Evolutionary conservation across 1,139 yeast species (phyloP).

Genomic region (Protomyces lactucae-debilis): DNA sequence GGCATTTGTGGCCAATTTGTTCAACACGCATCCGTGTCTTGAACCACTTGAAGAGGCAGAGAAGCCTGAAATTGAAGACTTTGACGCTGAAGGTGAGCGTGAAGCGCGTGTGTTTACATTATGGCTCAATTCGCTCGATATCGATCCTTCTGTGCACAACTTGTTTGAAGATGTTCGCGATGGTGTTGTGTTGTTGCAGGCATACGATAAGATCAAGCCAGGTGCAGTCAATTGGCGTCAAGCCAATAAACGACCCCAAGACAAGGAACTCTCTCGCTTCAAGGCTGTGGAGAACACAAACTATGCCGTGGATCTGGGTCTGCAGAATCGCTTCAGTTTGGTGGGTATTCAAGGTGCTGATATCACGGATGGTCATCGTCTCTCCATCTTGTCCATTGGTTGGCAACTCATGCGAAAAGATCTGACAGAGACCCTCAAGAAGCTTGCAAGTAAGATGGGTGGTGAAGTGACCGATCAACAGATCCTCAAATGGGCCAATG

Average conservation of each 20-base stretch:
- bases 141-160: slow-evolving; percentile 87
- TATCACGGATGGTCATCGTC: slow-evolving; percentile 86
- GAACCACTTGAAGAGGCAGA: slow-evolving; percentile 93
- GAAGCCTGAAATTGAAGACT: slow-evolving; percentile 73
- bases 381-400: slow-evolving; percentile 87
- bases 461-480: slow-evolving; percentile 74
- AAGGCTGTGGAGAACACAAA: slow-evolving; percentile 94
- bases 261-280: slow-evolving; percentile 72
- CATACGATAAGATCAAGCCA: slow-evolving; percentile 92
- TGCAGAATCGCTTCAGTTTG: slow-evolving; percentile 81
- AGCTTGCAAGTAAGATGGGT: slow-evolving; percentile 61
- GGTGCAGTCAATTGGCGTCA: slow-evolving; percentile 78
- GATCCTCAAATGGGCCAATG: slow-evolving; percentile 90
- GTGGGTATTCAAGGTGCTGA: slow-evolving; percentile 99
- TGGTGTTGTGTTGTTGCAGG: slow-evolving; percentile 82
- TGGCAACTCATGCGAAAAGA: slow-evolving; percentile 99
- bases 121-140: slow-evolving; percentile 95
- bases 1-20: slow-evolving; percentile 94
- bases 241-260: slow-evolving; percentile 75
- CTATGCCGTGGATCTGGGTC: slow-evolving; percentile 94
- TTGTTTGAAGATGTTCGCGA: slow-evolving; percentile 89
- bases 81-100: slow-evolving; percentile 99
- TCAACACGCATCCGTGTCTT: slow-evolving; percentile 93
- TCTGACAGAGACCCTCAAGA: slow-evolving; percentile 74
- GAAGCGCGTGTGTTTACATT: slow-evolving; percentile 97